Conservation (phyloP, 2,329 filamentous ascomycete genomes). For the Chrysosporium keratinophilum region DNA sequence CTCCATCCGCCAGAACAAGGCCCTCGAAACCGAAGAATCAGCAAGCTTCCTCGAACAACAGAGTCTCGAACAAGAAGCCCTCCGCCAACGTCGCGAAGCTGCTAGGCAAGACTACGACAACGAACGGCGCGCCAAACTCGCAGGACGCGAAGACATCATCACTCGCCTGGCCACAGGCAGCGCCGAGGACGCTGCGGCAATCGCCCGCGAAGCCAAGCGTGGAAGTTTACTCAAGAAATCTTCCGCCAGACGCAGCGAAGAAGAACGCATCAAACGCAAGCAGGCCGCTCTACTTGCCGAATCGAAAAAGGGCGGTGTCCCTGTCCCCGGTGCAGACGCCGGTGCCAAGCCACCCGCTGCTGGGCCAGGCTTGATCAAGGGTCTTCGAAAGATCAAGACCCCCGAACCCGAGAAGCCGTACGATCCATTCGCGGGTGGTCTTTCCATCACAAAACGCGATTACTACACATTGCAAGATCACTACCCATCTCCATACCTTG, state of each 20-base stretch:
- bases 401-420: constrained; percentile 63
- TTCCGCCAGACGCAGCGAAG: constrained; percentile 48
- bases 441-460: constrained; percentile 48
- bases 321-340: background rate
- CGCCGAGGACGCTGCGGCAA: constrained; percentile 47
- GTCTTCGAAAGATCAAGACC: constrained; percentile 57
- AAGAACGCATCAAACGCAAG: constrained; percentile 39
- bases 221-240: constrained; percentile 61
- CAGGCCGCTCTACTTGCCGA: constrained; percentile 30
- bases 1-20: constrained; percentile 45
- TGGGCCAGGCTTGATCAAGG: constrained; percentile 56
- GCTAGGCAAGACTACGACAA: constrained; percentile 60
- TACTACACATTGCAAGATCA: constrained; percentile 59
- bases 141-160: constrained; percentile 58
- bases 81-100: constrained; percentile 51
- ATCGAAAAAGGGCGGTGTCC: constrained; percentile 20
- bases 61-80: constrained; percentile 55
- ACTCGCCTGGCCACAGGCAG: constrained; percentile 55
- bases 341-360: constrained; percentile 19
- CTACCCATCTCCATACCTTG: constrained; percentile 68
- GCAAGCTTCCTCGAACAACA: constrained; percentile 38
- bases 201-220: constrained; percentile 44
- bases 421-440: constrained; percentile 73
- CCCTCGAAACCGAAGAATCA: constrained; percentile 39
- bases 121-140: constrained; percentile 54